Base-by-base conservation (phyloP, 208 protist genomes). In the Kentomonas sorsogonicus region DNA sequence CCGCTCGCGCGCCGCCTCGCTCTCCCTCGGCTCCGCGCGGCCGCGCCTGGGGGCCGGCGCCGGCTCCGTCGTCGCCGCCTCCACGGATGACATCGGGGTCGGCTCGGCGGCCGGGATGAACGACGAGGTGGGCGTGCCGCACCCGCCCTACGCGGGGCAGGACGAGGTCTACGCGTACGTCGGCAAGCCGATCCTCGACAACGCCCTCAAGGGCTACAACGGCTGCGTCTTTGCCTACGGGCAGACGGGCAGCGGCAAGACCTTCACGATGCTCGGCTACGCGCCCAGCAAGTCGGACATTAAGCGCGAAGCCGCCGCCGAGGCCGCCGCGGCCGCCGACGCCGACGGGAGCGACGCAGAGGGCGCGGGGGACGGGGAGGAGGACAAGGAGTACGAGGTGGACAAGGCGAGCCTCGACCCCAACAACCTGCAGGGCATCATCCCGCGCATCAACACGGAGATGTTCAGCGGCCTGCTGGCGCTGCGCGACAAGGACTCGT, bases 201-300 rank as follows among this genome's bases (percentile, higher is more conserved):
- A 88, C 56, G 74, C 79, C 11, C 74, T 95, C 25, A 74, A 89
- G 51, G 87, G 91, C 34, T 89, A 86, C 67, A 90, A 95, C 75
- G 85, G 74, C 27, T 88, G 85, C 50, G 68, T 97, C 40, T 96
- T 95, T 55, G 89, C 87, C 11, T 96, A 95, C 69, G 90, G 91
- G 10, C 83, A 92, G 67, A 97, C 93, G 0, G 80, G 81, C 46
- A 81, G 74, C 44, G 94, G 94, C 68, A 97, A 97, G 68, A 96
- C 94, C 16, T 95, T 94, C 74, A 96, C 94, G 20, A 97, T 97
- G 78, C 69, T 93, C 22, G 92, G 93, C 36, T 86, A 88, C 60
- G 66, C 70, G 5, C 80, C 84, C 30, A 66, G 44, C 16, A 33
- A 34, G 20, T 18, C 65, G 15, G 70, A 73, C 48, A 48, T 61